Evolutionary conservation across 331 rosid species (phyloP).

Genomic region (Malus hybrid): DNA sequence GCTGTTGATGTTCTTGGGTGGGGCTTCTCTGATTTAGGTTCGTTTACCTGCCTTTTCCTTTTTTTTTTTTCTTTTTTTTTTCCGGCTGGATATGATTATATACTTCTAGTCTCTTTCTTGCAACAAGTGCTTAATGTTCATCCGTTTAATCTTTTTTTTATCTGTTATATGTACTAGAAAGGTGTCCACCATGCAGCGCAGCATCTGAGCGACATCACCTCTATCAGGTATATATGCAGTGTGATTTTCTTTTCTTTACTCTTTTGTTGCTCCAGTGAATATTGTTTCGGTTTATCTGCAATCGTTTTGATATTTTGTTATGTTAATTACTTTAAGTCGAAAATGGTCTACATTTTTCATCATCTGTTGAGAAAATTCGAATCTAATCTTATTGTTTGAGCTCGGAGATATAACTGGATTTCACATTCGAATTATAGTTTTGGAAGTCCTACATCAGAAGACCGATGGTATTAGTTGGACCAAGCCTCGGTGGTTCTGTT

Average conservation of each 20-base stretch:
- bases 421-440: constrained; percentile 19
- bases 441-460: constrained; percentile 48
- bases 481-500: constrained; percentile 58
- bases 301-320: neutral
- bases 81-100: neutral
- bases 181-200: constrained; percentile 38
- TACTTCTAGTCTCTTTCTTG: neutral
- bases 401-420: neutral
- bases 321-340: neutral
- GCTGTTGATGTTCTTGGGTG: constrained; percentile 59
- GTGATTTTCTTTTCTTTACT: neutral
- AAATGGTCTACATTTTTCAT: neutral
- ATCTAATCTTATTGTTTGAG: neutral
- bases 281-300: neutral
- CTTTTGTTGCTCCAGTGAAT: neutral
- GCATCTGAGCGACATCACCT: constrained; percentile 48
- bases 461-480: constrained; percentile 54
- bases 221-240: constrained; percentile 28
- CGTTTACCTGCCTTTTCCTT: neutral
- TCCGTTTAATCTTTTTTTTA: neutral
- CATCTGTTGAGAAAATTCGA: neutral
- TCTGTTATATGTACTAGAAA: constrained; percentile 19
- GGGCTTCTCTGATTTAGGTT: constrained; percentile 60
- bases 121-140: neutral
- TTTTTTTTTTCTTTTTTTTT: too few relatives aligned